Percentiles rank a stretch among this genome's conserved stretches.
Evolutionary conservation across 2,329 filamentous ascomycete genomes (phyloP).

Genomic region (Cladosporium sp.): DNA sequence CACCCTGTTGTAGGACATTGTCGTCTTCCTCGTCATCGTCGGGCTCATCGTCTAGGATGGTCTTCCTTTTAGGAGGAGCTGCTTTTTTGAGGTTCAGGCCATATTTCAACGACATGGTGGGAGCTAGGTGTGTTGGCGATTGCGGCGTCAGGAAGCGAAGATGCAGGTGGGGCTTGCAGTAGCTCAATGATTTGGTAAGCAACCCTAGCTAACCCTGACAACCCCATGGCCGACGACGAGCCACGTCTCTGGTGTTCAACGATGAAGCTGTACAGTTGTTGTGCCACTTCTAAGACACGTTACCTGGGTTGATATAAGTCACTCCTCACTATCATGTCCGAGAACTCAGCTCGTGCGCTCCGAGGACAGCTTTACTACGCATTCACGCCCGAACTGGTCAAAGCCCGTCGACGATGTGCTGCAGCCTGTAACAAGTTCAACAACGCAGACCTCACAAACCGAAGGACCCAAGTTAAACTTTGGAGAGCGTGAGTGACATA

Average conservation of each 20-base stretch:
- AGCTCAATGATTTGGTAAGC: background rate
- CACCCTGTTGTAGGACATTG: slow-evolving; percentile 24
- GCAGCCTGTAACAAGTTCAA: slow-evolving; percentile 67
- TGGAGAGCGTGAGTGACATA: slow-evolving; percentile 67
- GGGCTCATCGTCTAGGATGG: slow-evolving; percentile 35
- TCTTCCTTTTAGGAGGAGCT: slow-evolving; percentile 27
- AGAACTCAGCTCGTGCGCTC: slow-evolving; percentile 38
- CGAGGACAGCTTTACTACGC: slow-evolving; percentile 68
- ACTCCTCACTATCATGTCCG: slow-evolving; percentile 30
- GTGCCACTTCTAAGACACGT: background rate
- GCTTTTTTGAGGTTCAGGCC: slow-evolving; percentile 40
- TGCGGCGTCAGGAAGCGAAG: slow-evolving; percentile 15
- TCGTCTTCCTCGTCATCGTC: slow-evolving; percentile 32
- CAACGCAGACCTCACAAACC: slow-evolving; percentile 56
- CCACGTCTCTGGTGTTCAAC: background rate
- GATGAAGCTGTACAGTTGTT: background rate
- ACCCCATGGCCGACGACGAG: background rate
- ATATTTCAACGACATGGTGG: slow-evolving; percentile 40
- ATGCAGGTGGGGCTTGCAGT: slow-evolving; percentile 9
- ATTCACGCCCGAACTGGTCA: slow-evolving; percentile 69
- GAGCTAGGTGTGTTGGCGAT: slow-evolving; percentile 12
- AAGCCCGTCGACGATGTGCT: slow-evolving; percentile 64
- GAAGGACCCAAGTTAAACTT: slow-evolving; percentile 65
- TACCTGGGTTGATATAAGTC: background rate
- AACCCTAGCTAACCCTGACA: slow-evolving; percentile 7